Evolutionary conservation across 257 asterid species (phyloP).

Genomic region (Solanum bulbocastanum): DNA sequence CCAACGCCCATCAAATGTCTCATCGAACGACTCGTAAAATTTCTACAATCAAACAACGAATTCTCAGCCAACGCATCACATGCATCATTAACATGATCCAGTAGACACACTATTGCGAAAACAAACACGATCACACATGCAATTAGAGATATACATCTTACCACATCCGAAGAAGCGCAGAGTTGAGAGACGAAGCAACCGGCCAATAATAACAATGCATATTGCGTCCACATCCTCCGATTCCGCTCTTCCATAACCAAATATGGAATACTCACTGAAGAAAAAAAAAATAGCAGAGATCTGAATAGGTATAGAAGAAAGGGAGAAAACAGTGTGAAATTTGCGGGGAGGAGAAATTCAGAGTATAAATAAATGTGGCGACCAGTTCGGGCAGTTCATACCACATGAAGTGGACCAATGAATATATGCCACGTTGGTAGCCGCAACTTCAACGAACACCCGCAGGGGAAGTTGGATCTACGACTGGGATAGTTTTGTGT

Average conservation of each 20-base stretch:
- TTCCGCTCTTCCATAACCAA: background rate
- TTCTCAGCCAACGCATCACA: background rate
- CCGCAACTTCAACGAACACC: background rate
- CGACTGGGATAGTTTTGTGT: constrained; percentile 1
- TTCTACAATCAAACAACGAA: constrained; percentile 22
- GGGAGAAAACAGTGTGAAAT: background rate
- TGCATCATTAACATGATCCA: background rate
- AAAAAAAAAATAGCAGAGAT: background rate
- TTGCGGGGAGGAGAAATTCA: background rate
- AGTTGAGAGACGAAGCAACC: constrained; percentile 59
- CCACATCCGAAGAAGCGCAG: constrained; percentile 64
- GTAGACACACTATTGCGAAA: background rate
- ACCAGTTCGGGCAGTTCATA: constrained; percentile 21
- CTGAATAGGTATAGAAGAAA: constrained; percentile 4
- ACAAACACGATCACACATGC: background rate
- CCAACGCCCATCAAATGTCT: constrained; percentile 72
- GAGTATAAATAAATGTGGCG: constrained; percentile 16
- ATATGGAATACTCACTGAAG: background rate
- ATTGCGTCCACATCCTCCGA: constrained; percentile 31
- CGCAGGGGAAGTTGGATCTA: background rate
- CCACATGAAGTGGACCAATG: constrained; percentile 12
- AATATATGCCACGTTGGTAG: background rate
- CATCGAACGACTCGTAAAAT: constrained; percentile 82
- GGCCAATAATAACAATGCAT: constrained; percentile 31
- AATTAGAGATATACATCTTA: constrained; percentile 3